phyloP scores from a whole-genome alignment of 495 filamentous ascomycete species.

The Pyrenula massariospora region DNA sequence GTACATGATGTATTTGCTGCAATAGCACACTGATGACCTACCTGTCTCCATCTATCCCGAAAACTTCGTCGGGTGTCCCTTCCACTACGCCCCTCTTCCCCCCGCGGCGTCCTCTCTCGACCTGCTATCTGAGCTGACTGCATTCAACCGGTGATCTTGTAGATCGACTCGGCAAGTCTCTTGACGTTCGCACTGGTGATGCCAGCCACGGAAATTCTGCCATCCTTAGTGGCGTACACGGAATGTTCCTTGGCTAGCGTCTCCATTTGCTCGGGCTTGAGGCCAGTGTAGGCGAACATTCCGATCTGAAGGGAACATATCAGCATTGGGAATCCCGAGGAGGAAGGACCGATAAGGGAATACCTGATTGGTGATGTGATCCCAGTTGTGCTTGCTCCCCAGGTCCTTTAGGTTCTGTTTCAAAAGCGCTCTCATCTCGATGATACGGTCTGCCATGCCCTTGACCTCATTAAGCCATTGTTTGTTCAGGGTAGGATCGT shows the following conservation, averaged over 20 bases:
- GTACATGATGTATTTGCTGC: no score
- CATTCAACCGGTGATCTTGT: constrained; percentile 70
- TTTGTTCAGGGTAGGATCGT: constrained; percentile 71
- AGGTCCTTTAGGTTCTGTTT: constrained; percentile 89
- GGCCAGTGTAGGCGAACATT: constrained; percentile 97
- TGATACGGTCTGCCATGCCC: constrained; percentile 98
- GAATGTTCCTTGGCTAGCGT: constrained; percentile 90
- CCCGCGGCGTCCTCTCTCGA: no score
- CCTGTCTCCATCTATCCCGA: no score
- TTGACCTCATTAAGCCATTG: constrained; percentile 97
- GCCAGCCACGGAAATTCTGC: constrained; percentile 92
- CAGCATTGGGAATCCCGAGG: constrained; percentile 4
- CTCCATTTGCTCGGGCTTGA: constrained; percentile 89
- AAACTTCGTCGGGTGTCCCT: no score
- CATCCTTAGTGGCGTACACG: constrained; percentile 95
- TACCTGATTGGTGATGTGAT: constrained; percentile 88
- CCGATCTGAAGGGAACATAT: constrained; percentile 69
- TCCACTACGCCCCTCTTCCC: no score
- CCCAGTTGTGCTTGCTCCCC: constrained; percentile 93
- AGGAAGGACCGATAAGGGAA: no score
- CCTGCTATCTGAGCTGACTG: no score
- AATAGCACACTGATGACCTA: no score
- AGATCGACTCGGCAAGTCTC: constrained; percentile 88
- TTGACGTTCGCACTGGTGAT: constrained; percentile 90
- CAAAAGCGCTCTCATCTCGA: constrained; percentile 87